Base-by-base conservation (phyloP, 345 rosid species). In the Tarenaya hassleriana region DNA sequence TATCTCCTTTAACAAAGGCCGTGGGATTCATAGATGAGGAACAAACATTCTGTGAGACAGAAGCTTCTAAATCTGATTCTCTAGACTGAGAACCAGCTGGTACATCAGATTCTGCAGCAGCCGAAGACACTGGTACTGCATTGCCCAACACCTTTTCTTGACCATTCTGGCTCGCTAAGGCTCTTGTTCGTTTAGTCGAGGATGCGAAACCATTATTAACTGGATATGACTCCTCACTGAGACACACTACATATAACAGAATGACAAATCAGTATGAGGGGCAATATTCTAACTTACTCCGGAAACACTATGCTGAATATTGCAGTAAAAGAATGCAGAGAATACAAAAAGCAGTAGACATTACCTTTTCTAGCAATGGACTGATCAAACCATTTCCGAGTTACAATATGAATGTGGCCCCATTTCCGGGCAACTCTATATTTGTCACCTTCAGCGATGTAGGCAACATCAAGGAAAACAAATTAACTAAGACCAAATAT, bases 381-480 rank as follows among this genome's bases (percentile, higher is more conserved):
- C 61, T 88, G 96, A 55, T 81, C 74, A 71, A 88, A 69, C 98
- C 98, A 92, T 77, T 79, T 92, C 60, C 80, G 72, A 52, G 75
- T 64, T 46, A 92, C 86, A 61, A 88, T 83, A 70, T 68, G 77
- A 69, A 88, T 77, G 63, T 74, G 80, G 48, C 96, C 96, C 98
- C 98, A 92, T 68, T 75, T 79, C 39, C 61, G 64, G 34, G 98
- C 96, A 75, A 85, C 95, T 77, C 75, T 78, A 71, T 76, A 83
- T 66, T 92, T 92, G 75, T 88, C 96, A 61, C 98, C 90, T 76
- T 85, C 88, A 53, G 98, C 81, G 65, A 81, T 78, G 75, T 92
- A 66, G 58, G 41, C 51, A 64, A 56, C 50, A 85, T 83, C 67
- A 2, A 87, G 79, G 94, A 68, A 41, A 31, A 43, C 69, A 63